Evolutionary conservation across 1,139 yeast species (phyloP).

Genomic region (Yamadazyma dendronema): DNA sequence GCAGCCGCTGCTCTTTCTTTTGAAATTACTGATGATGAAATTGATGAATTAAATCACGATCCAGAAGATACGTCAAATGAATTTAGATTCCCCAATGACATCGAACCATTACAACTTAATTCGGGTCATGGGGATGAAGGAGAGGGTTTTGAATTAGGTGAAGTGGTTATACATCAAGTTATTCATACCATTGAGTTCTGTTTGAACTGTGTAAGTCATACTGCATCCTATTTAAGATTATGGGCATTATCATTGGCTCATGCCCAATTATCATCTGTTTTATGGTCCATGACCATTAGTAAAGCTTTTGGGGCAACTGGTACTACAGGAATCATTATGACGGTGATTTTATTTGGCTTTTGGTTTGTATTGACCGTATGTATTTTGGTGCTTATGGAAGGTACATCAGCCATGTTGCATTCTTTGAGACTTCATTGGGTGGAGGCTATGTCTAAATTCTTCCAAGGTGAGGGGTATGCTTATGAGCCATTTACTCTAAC

Average conservation of each 20-base stretch:
- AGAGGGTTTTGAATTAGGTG: constrained; percentile 75
- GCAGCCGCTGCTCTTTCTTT: constrained; percentile 28
- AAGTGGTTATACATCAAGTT: constrained; percentile 94
- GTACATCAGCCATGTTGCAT: constrained; percentile 98
- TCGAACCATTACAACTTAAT: constrained; percentile 41
- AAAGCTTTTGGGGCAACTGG: constrained; percentile 76
- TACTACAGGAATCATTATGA: constrained; percentile 62
- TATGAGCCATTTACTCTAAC: constrained; percentile 77
- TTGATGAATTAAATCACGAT: constrained; percentile 22
- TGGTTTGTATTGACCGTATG: constrained; percentile 93
- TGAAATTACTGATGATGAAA: constrained; percentile 12
- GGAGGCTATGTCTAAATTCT: constrained; percentile 97
- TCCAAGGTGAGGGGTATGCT: constrained; percentile 90
- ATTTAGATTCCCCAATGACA: constrained; percentile 45
- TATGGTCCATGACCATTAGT: constrained; percentile 94
- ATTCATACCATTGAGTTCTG: constrained; percentile 98
- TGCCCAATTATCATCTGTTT: constrained; percentile 88
- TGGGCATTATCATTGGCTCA: constrained; percentile 99
- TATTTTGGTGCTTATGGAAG: constrained; percentile 95
- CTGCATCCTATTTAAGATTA: constrained; percentile 92
- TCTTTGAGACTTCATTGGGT: constrained; percentile 98
- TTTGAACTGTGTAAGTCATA: constrained; percentile 94
- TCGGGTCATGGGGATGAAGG: constrained; percentile 27
- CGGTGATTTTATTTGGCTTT: constrained; percentile 81
- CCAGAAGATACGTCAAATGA: constrained; percentile 18